These are phyloP conservation scores for Leccinum aurantiacum DNA, from an alignment of 768 basidiomycete genomes.

Conservation along the genomic window DNA sequence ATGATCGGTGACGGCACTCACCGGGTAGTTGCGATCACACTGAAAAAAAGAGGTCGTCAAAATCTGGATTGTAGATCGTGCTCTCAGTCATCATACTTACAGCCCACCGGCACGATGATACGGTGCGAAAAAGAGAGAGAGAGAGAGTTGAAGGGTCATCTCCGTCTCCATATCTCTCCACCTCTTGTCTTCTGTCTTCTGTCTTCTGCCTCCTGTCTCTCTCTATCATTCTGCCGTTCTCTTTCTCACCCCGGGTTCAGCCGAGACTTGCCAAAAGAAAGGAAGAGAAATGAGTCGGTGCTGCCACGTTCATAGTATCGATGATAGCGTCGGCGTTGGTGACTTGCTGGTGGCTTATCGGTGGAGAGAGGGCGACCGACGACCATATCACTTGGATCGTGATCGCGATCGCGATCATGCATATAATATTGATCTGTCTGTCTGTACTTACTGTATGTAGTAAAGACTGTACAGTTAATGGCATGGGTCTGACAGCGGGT, in stretches of 20 bases:
- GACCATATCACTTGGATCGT: neutral
- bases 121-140: neutral
- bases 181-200: neutral
- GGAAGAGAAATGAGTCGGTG: neutral
- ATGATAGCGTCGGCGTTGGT: neutral
- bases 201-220: neutral
- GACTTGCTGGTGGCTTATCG: conserved; percentile 16
- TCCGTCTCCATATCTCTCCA: neutral
- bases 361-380: conserved; percentile 11
- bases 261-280: neutral
- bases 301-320: conserved; percentile 21
- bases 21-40: neutral
- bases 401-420: neutral
- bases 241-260: conserved; percentile 10
- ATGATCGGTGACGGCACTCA: neutral
- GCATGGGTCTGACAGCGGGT: conserved; percentile 14
- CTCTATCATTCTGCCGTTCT: neutral
- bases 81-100: neutral
- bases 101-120: neutral
- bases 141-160: neutral
- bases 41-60: neutral
- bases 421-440: neutral
- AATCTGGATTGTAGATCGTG: neutral
- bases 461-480: neutral
- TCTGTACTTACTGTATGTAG: neutral